Evolutionary conservation across 257 asterid genomes (phyloP), one percentile per base, ranked within the genome.

Genomic region (Nyctanthes arbortristis): DNA sequence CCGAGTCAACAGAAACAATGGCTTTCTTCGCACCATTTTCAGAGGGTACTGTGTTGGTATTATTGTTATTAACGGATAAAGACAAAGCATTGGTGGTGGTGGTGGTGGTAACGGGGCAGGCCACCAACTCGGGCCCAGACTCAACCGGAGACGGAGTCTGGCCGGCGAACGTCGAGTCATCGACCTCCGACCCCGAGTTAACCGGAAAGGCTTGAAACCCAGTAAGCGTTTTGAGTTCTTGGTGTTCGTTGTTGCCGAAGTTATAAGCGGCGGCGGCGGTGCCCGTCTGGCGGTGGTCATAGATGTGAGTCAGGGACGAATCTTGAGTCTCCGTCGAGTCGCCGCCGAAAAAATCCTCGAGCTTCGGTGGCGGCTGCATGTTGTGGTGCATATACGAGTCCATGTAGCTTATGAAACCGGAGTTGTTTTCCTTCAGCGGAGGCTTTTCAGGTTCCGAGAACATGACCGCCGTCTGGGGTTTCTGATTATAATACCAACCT

Each of bases 141-240:
- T 90, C 94, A 4, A 65, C 79, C 31, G 88, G 77, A 2, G 88
- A 85, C 77, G 74, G 92, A 67, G 88, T 79, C 72, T 84, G 87
- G 2, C 78, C 91, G 11, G 58, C 87, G 18, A 88, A 81, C 14
- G 85, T 85, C 71, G 96, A 78, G 79, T 87, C 97, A 30, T 89
- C 95, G 11, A 88, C 96, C 63, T 93, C 97, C 0, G 98, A 91
- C 5, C 97, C 92, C 74, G 96, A 85, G 85, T 88, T 90, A 0
- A 88, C 84, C 0, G 96, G 87, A 13, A 85, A 86, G 2, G 92
- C 88, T 57, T 85, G 96, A 45, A 87, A 88, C 65, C 86, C 96
- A 70, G 86, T 55, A 0, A 88, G 56, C 9, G 56, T 71, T 30
- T 87, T 88, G 72, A 88, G 87, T 76, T 87, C 90, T 40, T 87